A percentile compares a stretch with the other conserved stretches of the same genome.
Evolutionary conservation across 768 basidiomycete species (phyloP).

Genomic region (Kwoniella mangroviensis): DNA sequence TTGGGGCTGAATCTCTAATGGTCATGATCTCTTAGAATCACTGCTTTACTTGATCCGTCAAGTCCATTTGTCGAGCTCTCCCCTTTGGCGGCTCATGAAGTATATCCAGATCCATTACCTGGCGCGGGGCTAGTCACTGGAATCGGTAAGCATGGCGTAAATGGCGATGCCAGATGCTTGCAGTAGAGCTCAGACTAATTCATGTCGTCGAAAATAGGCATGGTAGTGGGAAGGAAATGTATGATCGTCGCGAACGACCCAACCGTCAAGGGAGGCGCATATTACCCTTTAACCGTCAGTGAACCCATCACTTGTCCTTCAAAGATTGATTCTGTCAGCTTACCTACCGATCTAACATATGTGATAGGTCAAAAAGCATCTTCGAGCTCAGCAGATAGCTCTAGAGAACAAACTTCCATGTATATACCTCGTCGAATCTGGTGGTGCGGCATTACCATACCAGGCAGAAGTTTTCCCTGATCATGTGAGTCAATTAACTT

Average conservation of each 20-base stretch:
- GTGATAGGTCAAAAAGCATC: slow-evolving; percentile 84
- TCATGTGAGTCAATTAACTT: slow-evolving; percentile 55
- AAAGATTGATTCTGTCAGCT: not conserved
- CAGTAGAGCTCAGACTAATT: not conserved
- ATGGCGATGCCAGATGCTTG: not conserved
- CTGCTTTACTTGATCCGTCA: slow-evolving; percentile 76
- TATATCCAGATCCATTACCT: slow-evolving; percentile 75
- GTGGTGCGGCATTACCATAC: slow-evolving; percentile 87
- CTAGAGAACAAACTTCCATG: slow-evolving; percentile 86
- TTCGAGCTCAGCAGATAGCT: slow-evolving; percentile 94
- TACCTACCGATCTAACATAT: not conserved
- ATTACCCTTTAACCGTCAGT: slow-evolving; percentile 80
- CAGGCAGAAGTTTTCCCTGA: slow-evolving; percentile 95
- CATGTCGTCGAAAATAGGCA: slow-evolving; percentile 58
- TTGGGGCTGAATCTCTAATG: too few species aligned
- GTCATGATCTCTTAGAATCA: slow-evolving; percentile 62
- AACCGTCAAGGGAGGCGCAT: slow-evolving; percentile 89
- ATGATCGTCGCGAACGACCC: slow-evolving; percentile 93
- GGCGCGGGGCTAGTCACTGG: slow-evolving; percentile 91
- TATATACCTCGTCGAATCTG: slow-evolving; percentile 91
- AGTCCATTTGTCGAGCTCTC: slow-evolving; percentile 90
- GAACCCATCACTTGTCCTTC: not conserved
- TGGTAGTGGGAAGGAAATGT: slow-evolving; percentile 80
- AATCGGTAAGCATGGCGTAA: slow-evolving; percentile 39
- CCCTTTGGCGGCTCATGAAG: slow-evolving; percentile 80